Percentiles rank a stretch among this genome's conserved stretches.
phyloP scores from a whole-genome alignment of 345 rosid species.

The Eucalyptus sp. region DNA sequence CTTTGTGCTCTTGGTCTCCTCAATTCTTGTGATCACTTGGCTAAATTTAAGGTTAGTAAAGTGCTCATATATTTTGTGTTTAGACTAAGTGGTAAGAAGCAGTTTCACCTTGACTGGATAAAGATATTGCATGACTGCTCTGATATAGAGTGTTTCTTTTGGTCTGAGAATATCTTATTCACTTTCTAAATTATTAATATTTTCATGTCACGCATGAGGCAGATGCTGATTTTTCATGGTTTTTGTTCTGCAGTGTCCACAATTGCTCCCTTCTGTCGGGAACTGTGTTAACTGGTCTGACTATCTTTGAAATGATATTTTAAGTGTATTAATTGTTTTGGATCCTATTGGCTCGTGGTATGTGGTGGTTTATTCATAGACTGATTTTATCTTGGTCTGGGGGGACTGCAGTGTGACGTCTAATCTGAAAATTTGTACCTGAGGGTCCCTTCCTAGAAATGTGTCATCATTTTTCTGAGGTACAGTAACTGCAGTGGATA shows the following conservation, averaged over 20 bases:
- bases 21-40: conserved; percentile 71
- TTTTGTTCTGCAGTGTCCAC: neutral
- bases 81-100: neutral
- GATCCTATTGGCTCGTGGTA: neutral
- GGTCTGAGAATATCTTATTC: neutral
- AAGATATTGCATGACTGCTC: neutral
- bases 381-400: neutral
- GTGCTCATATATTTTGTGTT: neutral
- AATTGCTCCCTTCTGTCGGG: neutral
- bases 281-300: neutral
- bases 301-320: neutral
- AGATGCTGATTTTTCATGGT: neutral
- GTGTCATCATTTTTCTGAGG: neutral
- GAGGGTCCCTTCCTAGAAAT: neutral
- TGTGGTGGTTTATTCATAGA: neutral
- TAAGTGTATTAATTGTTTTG: neutral
- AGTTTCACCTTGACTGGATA: neutral
- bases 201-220: neutral
- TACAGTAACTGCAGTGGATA: neutral
- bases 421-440: neutral
- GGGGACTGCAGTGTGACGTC: neutral
- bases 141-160: neutral
- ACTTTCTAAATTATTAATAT: neutral
- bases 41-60: conserved; percentile 67
- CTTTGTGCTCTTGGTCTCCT: conserved; percentile 52